Evolutionary conservation across 257 asterid species (phyloP).

Genomic region (Solanum gandarillasii): DNA sequence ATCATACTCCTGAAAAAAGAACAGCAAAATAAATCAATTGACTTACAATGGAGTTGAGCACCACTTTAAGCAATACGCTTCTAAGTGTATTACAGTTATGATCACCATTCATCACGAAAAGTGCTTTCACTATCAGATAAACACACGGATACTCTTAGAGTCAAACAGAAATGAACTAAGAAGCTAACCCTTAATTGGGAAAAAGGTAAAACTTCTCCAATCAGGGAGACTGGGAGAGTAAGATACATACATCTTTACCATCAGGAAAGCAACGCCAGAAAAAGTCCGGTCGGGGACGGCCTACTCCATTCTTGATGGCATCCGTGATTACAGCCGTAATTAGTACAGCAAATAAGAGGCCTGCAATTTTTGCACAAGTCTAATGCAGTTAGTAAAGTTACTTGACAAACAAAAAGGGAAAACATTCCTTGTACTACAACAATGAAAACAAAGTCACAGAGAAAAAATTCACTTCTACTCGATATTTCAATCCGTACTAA

Average conservation of each 20-base stretch:
- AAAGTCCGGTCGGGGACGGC: slow-evolving; percentile 80
- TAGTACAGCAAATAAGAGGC: slow-evolving; percentile 56
- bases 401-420: not conserved
- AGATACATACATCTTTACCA: slow-evolving; percentile 44
- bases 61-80: not conserved
- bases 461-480: not conserved
- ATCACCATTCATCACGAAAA: not conserved
- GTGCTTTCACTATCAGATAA: not conserved
- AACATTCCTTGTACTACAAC: not conserved
- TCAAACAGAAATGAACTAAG: not conserved
- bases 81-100: not conserved
- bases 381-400: not conserved
- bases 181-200: not conserved
- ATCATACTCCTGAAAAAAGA: slow-evolving; percentile 36
- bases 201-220: not conserved
- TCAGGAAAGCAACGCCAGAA: slow-evolving; percentile 96
- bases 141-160: not conserved
- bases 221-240: too few species aligned
- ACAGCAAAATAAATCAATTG: not conserved
- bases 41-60: not conserved
- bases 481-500: not conserved
- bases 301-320: slow-evolving; percentile 74
- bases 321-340: slow-evolving; percentile 78
- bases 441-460: not conserved
- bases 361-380: slow-evolving; percentile 21